Evolutionary conservation across 805 yeast species (phyloP), one percentile per base, ranked within the genome.

Genomic region (Ogataea pilisensis): DNA sequence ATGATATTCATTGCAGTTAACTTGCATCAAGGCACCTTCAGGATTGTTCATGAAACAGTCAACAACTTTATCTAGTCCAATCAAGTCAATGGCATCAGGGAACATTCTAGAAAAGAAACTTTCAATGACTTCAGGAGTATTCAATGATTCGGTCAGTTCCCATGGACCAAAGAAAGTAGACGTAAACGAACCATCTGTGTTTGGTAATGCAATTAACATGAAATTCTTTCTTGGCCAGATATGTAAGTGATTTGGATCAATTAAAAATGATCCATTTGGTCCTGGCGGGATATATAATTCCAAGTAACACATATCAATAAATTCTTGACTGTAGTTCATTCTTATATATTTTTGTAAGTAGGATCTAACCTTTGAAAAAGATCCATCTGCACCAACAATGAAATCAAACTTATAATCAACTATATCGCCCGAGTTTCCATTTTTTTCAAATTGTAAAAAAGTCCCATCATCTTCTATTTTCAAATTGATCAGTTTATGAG

Each of bases 151-250:
- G 18, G 84, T 76, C 14, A 84, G 55, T 5, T 64, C 55, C 82
- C 88, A 82, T 1, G 96, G 87, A 9, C 87, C 88, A 66, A 90
- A 90, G 50, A 89, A 80, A 0, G 97, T 90, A 2, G 87, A 82
- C 0, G 96, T 90, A 61, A 89, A 90, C 5, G 95, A 81, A 0
- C 91, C 93, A 58, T 86, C 95, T 19, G 65, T 61, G 51, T 90
- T 90, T 8, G 97, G 85, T 43, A 90, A 70, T 0, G 96, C 96
- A 54, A 90, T 90, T 50, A 90, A 72, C 97, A 90, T 90, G 58
- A 70, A 86, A 39, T 85, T 72, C 43, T 80, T 76, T 34, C 96
- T 69, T 4, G 97, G 97, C 97, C 97, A 90, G 34, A 90, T 86
- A 55, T 90, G 97, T 38, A 90, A 70, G 58, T 86, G 88, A 62